These are phyloP conservation scores for Xylariales sp. DNA, from an alignment of 2,329 filamentous ascomycete species.

Conservation along the genomic window DNA sequence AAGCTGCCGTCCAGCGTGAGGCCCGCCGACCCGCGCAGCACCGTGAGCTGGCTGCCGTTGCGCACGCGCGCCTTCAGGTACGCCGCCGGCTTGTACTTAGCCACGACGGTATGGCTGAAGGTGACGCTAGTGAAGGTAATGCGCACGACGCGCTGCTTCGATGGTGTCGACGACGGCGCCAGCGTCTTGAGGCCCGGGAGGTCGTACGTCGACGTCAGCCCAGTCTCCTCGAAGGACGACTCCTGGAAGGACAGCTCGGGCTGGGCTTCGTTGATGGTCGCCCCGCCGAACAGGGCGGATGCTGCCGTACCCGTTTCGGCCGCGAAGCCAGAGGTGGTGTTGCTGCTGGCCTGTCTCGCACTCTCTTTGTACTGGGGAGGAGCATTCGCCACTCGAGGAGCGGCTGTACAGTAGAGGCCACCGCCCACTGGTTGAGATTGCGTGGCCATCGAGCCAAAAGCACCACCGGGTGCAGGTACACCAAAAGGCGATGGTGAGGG, in stretches of 20 bases:
- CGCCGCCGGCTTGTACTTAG: conserved; percentile 56
- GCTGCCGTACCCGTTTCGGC: conserved; percentile 11
- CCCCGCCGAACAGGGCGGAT: too few relatives aligned
- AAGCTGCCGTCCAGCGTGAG: conserved; percentile 62
- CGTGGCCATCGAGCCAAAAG: neutral
- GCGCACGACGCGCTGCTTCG: conserved; percentile 57
- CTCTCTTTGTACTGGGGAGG: neutral
- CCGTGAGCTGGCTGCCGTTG: conserved; percentile 51
- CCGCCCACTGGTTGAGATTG: neutral
- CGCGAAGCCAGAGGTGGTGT: neutral
- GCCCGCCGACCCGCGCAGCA: conserved; percentile 51
- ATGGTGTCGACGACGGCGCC: conserved; percentile 41
- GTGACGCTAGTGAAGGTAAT: conserved; percentile 44
- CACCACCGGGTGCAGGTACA: neutral
- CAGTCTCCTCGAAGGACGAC: conserved; percentile 53
- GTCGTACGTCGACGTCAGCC: conserved; percentile 58
- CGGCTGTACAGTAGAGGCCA: too few relatives aligned
- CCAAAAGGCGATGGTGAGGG: too few relatives aligned
- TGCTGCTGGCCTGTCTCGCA: neutral
- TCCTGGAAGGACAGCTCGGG: conserved; percentile 42
- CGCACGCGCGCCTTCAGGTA: conserved; percentile 55
- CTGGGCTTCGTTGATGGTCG: conserved; percentile 15
- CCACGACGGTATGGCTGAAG: conserved; percentile 55
- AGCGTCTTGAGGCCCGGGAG: conserved; percentile 55
- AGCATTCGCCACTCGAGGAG: neutral